Evolutionary conservation across 495 filamentous ascomycete species (phyloP).

Genomic region (Penicillium chermesinum): DNA sequence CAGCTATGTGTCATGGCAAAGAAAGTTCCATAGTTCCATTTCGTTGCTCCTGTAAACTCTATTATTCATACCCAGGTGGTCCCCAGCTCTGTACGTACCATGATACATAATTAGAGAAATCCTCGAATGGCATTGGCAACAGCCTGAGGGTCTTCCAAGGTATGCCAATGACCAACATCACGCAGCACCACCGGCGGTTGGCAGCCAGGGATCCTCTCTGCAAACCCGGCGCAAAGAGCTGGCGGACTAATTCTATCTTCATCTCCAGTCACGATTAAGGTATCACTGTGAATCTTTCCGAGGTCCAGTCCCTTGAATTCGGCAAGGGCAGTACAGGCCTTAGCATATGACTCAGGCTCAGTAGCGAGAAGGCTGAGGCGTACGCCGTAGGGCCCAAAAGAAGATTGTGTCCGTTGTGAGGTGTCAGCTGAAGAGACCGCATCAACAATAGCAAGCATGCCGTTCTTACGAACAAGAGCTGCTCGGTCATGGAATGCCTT

Average conservation of each 20-base stretch:
- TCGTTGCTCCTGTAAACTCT: no score
- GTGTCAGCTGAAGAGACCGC: slow-evolving; percentile 28
- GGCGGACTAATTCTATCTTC: slow-evolving; percentile 35
- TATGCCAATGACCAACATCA: slow-evolving; percentile 17
- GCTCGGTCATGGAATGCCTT: slow-evolving; percentile 30
- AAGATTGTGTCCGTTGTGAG: slow-evolving; percentile 33
- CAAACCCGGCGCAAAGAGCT: slow-evolving; percentile 8
- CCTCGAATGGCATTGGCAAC: slow-evolving; percentile 9
- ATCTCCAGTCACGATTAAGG: slow-evolving; percentile 36
- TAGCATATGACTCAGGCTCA: slow-evolving; percentile 47
- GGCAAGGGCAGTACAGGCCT: slow-evolving; percentile 47
- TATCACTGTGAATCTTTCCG: slow-evolving; percentile 16
- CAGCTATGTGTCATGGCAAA: no score
- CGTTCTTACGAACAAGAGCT: slow-evolving; percentile 33
- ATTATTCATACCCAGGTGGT: no score
- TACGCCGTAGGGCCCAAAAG: slow-evolving; percentile 34
- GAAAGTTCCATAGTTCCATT: no score
- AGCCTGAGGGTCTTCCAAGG: slow-evolving; percentile 14
- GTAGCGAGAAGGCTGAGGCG: slow-evolving; percentile 36
- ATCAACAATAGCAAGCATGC: slow-evolving; percentile 39
- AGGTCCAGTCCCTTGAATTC: slow-evolving; percentile 26
- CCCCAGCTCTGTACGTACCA: no score
- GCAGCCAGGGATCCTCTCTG: slow-evolving; percentile 6
- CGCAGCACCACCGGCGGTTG: slow-evolving; percentile 6
- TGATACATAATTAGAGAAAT: no score